Percentiles rank a stretch among this genome's conserved stretches.
These are phyloP conservation scores for Fusarium hostae DNA, from an alignment of 2,329 filamentous ascomycete species.

Conservation along the genomic window DNA sequence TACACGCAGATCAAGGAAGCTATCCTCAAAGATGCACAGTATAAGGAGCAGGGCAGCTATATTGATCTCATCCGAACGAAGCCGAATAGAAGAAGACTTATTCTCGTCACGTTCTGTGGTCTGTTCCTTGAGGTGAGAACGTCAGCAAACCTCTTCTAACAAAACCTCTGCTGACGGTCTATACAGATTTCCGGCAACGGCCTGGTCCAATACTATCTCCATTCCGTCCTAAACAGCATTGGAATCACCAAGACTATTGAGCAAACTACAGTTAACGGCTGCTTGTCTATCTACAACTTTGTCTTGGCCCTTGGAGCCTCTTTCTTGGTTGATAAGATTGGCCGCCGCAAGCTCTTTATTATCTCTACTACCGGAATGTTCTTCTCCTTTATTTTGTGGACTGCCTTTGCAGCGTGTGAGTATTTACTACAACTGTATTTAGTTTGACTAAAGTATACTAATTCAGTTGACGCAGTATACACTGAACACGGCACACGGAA, in stretches of 20 bases:
- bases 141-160: fast-evolving
- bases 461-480: background rate
- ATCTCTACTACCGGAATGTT: constrained; percentile 19
- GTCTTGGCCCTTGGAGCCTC: constrained; percentile 51
- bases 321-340: constrained; percentile 35
- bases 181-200: background rate
- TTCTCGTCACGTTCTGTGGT: background rate
- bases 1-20: background rate
- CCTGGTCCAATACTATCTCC: constrained; percentile 47
- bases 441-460: background rate
- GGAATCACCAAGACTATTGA: constrained; percentile 53
- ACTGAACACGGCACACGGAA: background rate
- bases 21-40: background rate
- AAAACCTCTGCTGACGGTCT: background rate
- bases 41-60: background rate
- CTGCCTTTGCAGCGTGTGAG: constrained; percentile 29
- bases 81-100: background rate
- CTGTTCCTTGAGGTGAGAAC: background rate
- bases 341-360: constrained; percentile 21
- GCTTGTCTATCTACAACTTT: constrained; percentile 48
- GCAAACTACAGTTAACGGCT: constrained; percentile 40
- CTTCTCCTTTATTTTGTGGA: constrained; percentile 37
- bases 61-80: background rate
- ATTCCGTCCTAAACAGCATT: constrained; percentile 51
- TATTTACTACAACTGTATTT: background rate